Evolutionary conservation across 345 rosid genomes (phyloP), one percentile per base, ranked within the genome.

Genomic region (Euclidium syriacum): DNA sequence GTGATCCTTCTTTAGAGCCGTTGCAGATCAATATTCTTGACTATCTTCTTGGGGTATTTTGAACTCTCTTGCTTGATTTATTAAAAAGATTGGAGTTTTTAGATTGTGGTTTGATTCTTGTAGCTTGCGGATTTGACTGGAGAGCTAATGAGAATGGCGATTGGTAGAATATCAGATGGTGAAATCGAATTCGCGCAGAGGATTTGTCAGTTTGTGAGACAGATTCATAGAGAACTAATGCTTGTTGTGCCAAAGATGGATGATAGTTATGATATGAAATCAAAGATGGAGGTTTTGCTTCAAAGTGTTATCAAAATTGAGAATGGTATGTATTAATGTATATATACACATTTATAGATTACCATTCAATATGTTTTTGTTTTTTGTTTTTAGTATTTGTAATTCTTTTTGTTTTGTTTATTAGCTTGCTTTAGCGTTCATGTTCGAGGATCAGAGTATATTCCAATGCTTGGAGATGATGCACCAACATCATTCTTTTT

Each of bases 51-150:
- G 98, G 98, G 85, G 98, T 91, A 83, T 14, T 10, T 58, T 8
- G 26, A 4, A 7, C 52, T 64, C 17, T 36, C 58, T 58, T 61
- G 49, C 10, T 24, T 23, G 15, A 3, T 26, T 27, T 46, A 19
- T 23, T 29, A 32, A 30, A 39, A 4, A 14, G 0, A n/a, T 18
- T 22, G 15, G 43, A 39, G n/a, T 57, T 10, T 41, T 3, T 20
- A 4, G 1, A 2, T 10, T 38, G 23, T 36, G 22, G 18, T 42
- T 22, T 48, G 71, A 5, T 63, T 34, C 8, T 39, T 52, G 42
- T 24, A 94, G 96, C 81, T 94, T 77, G 97, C 99, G 15, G 99
- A 94, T 73, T 68, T 90, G 80, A 94, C 99, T 23, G 99, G 99
- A 71, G 99, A 94, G 73, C 77, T 94, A 68, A 94, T 94, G 99